Evolutionary conservation across 78 protist species (phyloP).

Genomic region (Dictyostelium citrinum): DNA sequence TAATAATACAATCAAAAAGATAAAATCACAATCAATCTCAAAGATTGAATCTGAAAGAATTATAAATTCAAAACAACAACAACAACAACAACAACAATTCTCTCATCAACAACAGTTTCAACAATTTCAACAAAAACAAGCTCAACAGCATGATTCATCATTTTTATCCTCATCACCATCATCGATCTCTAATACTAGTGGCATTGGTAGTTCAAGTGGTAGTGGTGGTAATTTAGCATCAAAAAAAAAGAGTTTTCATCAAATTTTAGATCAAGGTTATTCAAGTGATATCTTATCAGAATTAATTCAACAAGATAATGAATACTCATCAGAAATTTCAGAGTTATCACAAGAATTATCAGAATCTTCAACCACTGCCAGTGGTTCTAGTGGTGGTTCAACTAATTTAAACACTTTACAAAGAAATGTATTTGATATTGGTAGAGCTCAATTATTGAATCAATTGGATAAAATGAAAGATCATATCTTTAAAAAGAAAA

Average conservation of each 20-base stretch:
- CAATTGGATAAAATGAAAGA: conserved; percentile 55
- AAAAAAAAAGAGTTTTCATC: conserved; percentile 10
- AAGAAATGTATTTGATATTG: conserved; percentile 78
- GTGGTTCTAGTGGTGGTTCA: not conserved
- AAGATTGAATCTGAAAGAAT: not conserved
- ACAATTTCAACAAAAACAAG: not conserved
- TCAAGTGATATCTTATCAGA: not conserved
- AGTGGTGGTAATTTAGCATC: not conserved
- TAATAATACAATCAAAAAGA: conserved; percentile 23
- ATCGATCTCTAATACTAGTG: not conserved
- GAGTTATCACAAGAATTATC: not conserved
- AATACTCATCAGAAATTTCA: not conserved
- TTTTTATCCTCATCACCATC: not conserved
- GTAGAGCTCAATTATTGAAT: not conserved
- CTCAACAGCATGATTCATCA: not conserved
- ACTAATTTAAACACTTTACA: not conserved
- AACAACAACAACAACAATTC: conserved; percentile 50
- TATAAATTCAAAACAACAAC: conserved; percentile 33
- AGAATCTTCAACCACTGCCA: not conserved
- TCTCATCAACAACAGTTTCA: conserved; percentile 6
- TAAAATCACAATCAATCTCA: not conserved
- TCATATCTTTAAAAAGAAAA: conserved; percentile 31
- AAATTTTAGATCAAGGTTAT: conserved; percentile 11
- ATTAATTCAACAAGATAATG: not conserved
- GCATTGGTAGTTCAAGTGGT: not conserved